A percentile compares a stretch with the other conserved stretches of the same genome.
phyloP scores from a whole-genome alignment of 352 stramenopile genomes.

The Phytopythium vexans region DNA sequence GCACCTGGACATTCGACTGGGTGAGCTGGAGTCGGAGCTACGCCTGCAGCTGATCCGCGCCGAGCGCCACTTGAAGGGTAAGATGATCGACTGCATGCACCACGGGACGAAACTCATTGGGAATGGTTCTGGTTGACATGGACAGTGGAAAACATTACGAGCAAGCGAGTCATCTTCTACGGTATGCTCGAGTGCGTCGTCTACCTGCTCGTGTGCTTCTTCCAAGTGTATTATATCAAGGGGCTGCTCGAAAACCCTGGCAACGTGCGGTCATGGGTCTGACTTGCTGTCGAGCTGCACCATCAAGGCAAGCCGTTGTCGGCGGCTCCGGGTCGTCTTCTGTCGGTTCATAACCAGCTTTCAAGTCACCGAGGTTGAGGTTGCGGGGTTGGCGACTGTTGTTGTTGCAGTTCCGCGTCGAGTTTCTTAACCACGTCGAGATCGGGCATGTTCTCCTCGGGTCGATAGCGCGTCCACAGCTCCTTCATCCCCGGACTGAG shows the following conservation, averaged over 20 bases:
- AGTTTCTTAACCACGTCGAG: constrained; percentile 58
- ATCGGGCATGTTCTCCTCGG: constrained; percentile 52
- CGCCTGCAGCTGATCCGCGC: constrained; percentile 72
- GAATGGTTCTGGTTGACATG: not conserved
- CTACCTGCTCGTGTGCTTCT: constrained; percentile 66
- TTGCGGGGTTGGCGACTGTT: not conserved
- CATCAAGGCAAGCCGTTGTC: too few relatives aligned
- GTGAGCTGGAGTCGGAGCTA: constrained; percentile 76
- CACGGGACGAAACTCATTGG: not conserved
- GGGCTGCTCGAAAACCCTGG: constrained; percentile 54
- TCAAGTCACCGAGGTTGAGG: too few relatives aligned
- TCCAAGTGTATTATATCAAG: constrained; percentile 82
- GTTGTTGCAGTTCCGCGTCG: constrained; percentile 40
- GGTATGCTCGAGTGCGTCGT: constrained; percentile 66
- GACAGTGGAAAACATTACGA: constrained; percentile 73
- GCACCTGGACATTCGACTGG: constrained; percentile 73
- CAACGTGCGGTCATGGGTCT: constrained; percentile 50
- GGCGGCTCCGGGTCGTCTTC: too few relatives aligned
- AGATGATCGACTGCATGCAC: not conserved
- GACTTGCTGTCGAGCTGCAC: constrained; percentile 2
- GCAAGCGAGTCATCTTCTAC: constrained; percentile 74
- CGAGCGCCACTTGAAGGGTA: constrained; percentile 74
- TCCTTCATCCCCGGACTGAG: constrained; percentile 46
- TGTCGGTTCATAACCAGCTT: too few relatives aligned
- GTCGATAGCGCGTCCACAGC: constrained; percentile 51